Base-by-base conservation (phyloP, 2,329 filamentous ascomycete genomes). In the Pestalotiopsis sp. region DNA sequence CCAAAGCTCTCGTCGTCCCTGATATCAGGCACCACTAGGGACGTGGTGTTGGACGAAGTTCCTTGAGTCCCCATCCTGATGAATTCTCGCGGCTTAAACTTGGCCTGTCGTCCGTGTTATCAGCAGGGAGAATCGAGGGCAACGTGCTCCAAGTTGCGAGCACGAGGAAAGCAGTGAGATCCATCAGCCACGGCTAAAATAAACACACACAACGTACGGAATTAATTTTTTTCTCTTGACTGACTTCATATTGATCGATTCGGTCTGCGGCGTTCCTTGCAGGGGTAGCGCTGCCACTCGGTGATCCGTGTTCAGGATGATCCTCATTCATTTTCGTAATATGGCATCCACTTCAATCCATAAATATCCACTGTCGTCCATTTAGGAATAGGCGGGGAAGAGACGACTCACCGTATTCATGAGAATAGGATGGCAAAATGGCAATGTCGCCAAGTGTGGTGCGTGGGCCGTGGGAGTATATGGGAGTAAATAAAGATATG, bases 281-380 rank as follows among this genome's bases (percentile, higher is more conserved):
- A 59, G 57, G 57, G 57, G 27, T 59, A 59, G 23, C 57, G 57
- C 27, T 27, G 57, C 57, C 57, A 59, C 57, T 36, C 27, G 57
- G 57, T 59, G 57, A 59, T 59, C 57, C 27, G 57, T 59, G 57
- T 59, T 59, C 27, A 23, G 27, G 57, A 59, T 59, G 57, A 59
- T 59, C 57, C 57, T 59, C 57, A 59, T 59, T 59, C 57, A 59
- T 59, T 59, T 36, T 27, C 57, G 57, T 59, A 59, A 59, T 36
- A 59, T 27, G 13, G 27, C 23, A 59, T 59, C 57, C 57, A 59
- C 57, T 36, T 27, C 23, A 27, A 59, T 59, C 57, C 57, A 59
- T 52, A 23, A 52, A 52, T 52, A 52, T 52, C 45, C 45, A 52
- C 57, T 59, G 57, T 27, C 57, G 23, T 36, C 27, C 27, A 59